Base-by-base conservation (phyloP, 176 grass and related monocot species). In the Eragrostis curvula region DNA sequence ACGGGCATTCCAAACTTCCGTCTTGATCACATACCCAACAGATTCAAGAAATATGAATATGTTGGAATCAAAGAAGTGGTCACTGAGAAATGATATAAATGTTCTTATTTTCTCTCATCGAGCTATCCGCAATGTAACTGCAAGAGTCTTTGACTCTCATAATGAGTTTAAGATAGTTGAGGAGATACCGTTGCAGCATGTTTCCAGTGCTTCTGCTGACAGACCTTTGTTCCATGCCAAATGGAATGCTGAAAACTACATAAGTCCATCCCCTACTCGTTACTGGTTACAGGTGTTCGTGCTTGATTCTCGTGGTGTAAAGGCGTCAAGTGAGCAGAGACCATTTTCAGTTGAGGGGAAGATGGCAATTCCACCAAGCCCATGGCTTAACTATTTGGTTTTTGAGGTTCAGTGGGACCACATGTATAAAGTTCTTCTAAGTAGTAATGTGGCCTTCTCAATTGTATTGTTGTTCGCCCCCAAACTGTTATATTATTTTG, bases 171-270 rank as follows among this genome's bases (percentile, higher is more conserved):
- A 88, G 74, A 73, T 92, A 83, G 90, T 94, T 53, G 90, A 97
- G 79, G 95, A 97, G 66, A 79, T 97, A 73, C 83, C 95, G 8
- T 74, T 97, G 80, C 90, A 80, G 43, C 77, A 61, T 83, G 63
- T 88, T 77, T 64, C 55, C 44, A 87, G 42, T 56, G 62, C 75
- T 48, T 66, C 68, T 75, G 55, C 47, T 68, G 24, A 87, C 15
- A 85, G 88, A 69, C 83, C 92, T 45, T 84, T 97, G 52, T 97
- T 94, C 83, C 88, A 89, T 73, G 88, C 89, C 49, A 89, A 87
- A 87, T 97, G 95, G 95, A 97, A 94, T 85, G 85, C 92, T 85
- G 90, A 92, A 87, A 92, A 64, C 74, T 97, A 97, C 85, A 87
- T 6, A 80, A 91, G 87, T 75, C 49, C 74, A 66, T 92, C 86